Evolutionary conservation across 805 yeast genomes (phyloP), one percentile per base, ranked within the genome.

Genomic region (Nakazawaea ernobii): DNA sequence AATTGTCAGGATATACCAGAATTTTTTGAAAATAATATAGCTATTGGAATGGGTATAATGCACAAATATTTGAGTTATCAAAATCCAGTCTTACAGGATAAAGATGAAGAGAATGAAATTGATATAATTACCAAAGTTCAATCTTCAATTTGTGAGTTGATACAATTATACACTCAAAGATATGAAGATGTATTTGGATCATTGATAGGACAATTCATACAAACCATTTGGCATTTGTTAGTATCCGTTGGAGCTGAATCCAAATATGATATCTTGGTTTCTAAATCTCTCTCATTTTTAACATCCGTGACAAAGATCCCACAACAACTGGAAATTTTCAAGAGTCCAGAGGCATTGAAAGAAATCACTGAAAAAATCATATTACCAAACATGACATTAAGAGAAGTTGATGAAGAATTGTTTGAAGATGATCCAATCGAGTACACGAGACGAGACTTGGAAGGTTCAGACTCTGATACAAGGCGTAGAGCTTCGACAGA

Each of bases 1-100:
- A 94, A 94, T 64, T 92, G 97, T 66, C 99, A 95, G 68, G 99
- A 94, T 66, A 84, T 94, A 46, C 99, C 99, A 1, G 99, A 91
- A 66, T 94, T 92, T 61, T 94, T 94, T 62, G 99, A 95, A 67
- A 98, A 94, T 66, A 78, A 94, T 62, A 68, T 94, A 64, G 69
- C 74, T 36, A 69, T 67, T 14, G 90, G 95, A 46, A 87, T 95
- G 94, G 72, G 73, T 5, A 77, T 91, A 28, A 71, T 91, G 55
- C 95, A 89, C 62, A 86, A 86, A 65, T 92, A 91, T 62, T 71
- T 94, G 49, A 67, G 74, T 36, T 88, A 81, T 59, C 60, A 70
- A 13, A 81, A 82, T 49, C 69, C 75, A 0, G 53, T 81, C 43
- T 63, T 86, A 5, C 79, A 72, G 15, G 79, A 79, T 43, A 75